Evolutionary conservation across 2,329 filamentous ascomycete genomes (phyloP), one percentile per base, ranked within the genome.

Genomic region (Ceratocystis albifundus): DNA sequence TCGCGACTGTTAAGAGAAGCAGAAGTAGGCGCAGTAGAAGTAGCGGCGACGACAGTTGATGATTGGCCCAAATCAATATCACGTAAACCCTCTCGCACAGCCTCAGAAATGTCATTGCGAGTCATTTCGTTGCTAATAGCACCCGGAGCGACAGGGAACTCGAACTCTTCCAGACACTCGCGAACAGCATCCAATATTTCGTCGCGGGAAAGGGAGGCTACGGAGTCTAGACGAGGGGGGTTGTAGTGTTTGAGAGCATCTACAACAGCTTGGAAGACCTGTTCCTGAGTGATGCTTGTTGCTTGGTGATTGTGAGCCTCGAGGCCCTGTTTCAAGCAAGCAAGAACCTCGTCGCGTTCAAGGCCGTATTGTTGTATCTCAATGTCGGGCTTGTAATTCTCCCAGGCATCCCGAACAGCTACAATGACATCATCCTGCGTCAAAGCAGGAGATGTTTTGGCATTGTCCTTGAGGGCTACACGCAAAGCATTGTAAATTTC

Each of bases 331-430:
- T 89, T 86, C 30, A 97, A 80, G 70, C 91, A 96, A 48, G 88
- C 85, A 15, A 97, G 79, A 61, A 97, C 88, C 72, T 97, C 93
- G 12, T 96, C 90, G 4, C 90, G 84, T 74, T 96, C 93, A 0
- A 97, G 79, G 1, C 92, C 93, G 69, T 95, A 88, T 71, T 96
- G 90, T 71, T 96, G 88, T 3, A 96, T 82, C 71, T 96, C 88
- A 63, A 96, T 90, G 71, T 96, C 90, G 0, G 93, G 93, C 76
- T 96, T 96, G 76, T 96, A 96, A 65, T 86, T 89, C 73, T 96
- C 93, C 85, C 91, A 96, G 0, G 92, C 93, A 71, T 96, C 91
- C 70, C 87, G 86, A 15, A 97, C 88, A 2, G 92, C 91, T 32
- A 88, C 83, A 1, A 97, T 82, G 45, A 97, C 89, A 67, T 95